Percentiles rank a stretch among this genome's conserved stretches.
Conservation (phyloP, 805 yeast species). For the Wickerhamomyces pijperi region DNA sequence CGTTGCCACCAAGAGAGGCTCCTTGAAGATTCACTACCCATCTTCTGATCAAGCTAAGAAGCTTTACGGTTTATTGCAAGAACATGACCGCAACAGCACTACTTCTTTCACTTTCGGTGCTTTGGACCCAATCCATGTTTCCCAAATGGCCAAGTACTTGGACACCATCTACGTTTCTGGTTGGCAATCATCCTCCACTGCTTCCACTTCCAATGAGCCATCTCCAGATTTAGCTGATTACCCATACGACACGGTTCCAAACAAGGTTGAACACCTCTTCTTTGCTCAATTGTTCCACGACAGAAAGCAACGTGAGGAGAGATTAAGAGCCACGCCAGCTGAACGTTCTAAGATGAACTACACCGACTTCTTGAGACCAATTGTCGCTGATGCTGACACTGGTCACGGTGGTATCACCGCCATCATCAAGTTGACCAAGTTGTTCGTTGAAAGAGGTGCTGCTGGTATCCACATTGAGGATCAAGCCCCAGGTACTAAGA, state of each 20-base stretch:
- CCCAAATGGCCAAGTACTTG: conserved; percentile 94
- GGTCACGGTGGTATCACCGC: conserved; percentile 99
- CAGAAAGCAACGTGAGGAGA: conserved; percentile 81
- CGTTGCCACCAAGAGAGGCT: conserved; percentile 81
- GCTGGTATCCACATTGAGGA: conserved; percentile 98
- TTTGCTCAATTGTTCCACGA: conserved; percentile 96
- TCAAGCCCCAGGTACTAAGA: conserved; percentile 97
- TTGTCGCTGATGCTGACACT: conserved; percentile 95
- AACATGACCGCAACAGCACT: conserved; percentile 64
- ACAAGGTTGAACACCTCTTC: conserved; percentile 94
- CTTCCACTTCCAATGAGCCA: conserved; percentile 95
- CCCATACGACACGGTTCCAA: conserved; percentile 98
- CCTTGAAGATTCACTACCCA: conserved; percentile 63
- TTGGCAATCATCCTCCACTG: conserved; percentile 98
- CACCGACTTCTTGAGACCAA: conserved; percentile 86
- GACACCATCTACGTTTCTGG: conserved; percentile 93
- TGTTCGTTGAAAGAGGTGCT: conserved; percentile 96
- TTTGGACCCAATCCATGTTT: conserved; percentile 86
- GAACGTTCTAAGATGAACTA: conserved; percentile 63
- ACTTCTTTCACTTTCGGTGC: conserved; percentile 92
- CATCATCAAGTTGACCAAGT: conserved; percentile 85
- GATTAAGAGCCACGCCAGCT: conserved; percentile 38
- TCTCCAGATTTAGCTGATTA: conserved; percentile 98
- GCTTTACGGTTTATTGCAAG: conserved; percentile 54
- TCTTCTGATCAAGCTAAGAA: conserved; percentile 76